A percentile compares a stretch with the other conserved stretches of the same genome.
phyloP scores from a whole-genome alignment of 176 grass and related monocot genomes.

The Saccharum officinarum region DNA sequence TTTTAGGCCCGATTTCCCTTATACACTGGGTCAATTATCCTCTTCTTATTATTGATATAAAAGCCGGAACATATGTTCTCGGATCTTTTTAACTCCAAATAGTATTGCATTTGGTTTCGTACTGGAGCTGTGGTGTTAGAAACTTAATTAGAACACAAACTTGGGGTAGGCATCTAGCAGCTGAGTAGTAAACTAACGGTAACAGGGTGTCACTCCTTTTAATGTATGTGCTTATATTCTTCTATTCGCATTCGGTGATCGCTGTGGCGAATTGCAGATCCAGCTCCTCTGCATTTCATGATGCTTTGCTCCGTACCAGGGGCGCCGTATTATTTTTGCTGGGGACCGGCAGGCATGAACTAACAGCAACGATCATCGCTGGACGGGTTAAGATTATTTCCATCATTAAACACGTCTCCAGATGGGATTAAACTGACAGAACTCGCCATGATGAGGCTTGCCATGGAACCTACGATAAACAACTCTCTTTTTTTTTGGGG shows the following conservation, averaged over 20 bases:
- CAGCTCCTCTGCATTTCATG: slow-evolving; percentile 25
- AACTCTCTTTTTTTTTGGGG: too few species aligned
- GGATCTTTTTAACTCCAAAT: background rate
- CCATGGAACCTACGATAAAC: background rate
- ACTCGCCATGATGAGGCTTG: background rate
- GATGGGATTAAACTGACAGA: background rate
- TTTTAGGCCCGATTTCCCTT: too few species aligned
- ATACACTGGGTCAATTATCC: too few species aligned
- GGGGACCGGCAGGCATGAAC: slow-evolving; percentile 21
- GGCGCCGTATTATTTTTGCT: background rate
- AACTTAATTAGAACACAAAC: too few species aligned
- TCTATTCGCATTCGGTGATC: background rate
- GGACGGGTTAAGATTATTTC: background rate
- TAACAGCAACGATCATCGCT: slow-evolving; percentile 14
- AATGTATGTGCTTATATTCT: background rate
- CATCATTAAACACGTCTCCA: background rate
- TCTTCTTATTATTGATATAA: too few species aligned
- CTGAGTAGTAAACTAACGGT: background rate
- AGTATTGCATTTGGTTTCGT: background rate
- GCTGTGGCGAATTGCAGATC: slow-evolving; percentile 9
- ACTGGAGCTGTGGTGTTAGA: background rate
- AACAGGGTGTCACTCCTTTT: background rate
- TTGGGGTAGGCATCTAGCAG: too few species aligned
- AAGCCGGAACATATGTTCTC: too few species aligned
- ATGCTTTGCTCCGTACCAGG: slow-evolving; percentile 19